These are phyloP conservation scores for Datisca glomerata DNA, from an alignment of 306 rosid genomes.

Conservation along the genomic window DNA sequence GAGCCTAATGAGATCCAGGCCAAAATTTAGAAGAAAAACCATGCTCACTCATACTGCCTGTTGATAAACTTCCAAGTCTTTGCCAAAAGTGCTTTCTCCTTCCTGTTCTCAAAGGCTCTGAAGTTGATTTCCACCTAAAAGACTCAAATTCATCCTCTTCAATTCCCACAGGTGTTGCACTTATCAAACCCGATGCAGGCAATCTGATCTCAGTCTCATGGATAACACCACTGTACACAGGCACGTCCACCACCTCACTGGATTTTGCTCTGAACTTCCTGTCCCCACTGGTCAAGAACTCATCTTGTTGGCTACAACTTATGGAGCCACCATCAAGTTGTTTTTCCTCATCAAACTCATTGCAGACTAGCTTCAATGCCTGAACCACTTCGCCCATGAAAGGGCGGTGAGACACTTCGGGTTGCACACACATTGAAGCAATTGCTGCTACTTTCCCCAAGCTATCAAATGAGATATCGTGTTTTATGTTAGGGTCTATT, in stretches of 20 bases:
- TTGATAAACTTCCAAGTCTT: constrained; percentile 46
- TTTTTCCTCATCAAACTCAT: constrained; percentile 52
- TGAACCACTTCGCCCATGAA: constrained; percentile 99
- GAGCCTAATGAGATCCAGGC: constrained; percentile 35
- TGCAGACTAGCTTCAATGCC: constrained; percentile 88
- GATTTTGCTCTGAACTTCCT: constrained; percentile 14
- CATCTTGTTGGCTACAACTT: constrained; percentile 39
- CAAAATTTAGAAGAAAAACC: constrained; percentile 42
- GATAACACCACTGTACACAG: constrained; percentile 17
- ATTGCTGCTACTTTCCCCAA: constrained; percentile 86
- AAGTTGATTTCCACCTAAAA: constrained; percentile 52
- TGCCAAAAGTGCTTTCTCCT: constrained; percentile 56
- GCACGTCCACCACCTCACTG: constrained; percentile 8
- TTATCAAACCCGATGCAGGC: constrained; percentile 39
- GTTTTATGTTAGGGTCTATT: constrained; percentile 55
- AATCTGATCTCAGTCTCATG: constrained; percentile 15
- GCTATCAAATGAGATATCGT: constrained; percentile 34
- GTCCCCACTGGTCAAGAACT: constrained; percentile 18
- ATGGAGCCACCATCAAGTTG: constrained; percentile 32
- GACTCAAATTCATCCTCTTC: constrained; percentile 45
- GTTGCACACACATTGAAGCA: constrained; percentile 96
- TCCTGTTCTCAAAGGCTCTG: constrained; percentile 49
- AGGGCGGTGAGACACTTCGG: constrained; percentile 87
- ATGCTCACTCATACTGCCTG: constrained; percentile 74
- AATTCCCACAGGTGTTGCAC: constrained; percentile 28